A percentile compares a stretch with the other conserved stretches of the same genome.
Conservation (phyloP, 2,329 filamentous ascomycete genomes). For the Aspergillus sojae region DNA sequence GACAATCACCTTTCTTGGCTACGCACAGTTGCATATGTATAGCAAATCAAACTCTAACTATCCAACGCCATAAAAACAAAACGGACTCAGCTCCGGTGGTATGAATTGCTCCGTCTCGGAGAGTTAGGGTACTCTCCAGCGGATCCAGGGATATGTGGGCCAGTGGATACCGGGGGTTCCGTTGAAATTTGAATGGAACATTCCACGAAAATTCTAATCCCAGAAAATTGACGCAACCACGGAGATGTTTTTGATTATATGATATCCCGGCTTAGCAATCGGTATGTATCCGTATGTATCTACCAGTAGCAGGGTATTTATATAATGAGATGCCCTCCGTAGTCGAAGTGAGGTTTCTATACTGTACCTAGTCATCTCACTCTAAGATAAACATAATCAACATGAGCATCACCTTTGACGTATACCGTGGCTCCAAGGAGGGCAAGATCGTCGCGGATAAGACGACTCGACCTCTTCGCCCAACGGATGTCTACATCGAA, state of each 20-base stretch:
- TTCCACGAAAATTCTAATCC: background rate
- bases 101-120: conserved; percentile 4
- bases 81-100: background rate
- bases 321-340: background rate
- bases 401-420: conserved; percentile 16
- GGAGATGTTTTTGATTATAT: background rate
- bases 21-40: no score
- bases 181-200: background rate
- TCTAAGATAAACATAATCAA: background rate
- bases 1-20: no score
- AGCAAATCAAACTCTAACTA: background rate
- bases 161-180: background rate
- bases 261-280: background rate
- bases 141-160: background rate
- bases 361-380: background rate
- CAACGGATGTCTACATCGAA: conserved; percentile 22
- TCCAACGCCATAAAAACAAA: background rate
- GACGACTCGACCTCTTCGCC: conserved; percentile 11
- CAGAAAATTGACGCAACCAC: background rate
- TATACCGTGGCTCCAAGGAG: conserved; percentile 22
- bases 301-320: background rate
- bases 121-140: background rate
- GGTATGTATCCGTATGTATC: no score
- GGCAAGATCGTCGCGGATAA: conserved; percentile 18
- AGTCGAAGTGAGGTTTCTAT: background rate